Conservation (phyloP, 495 filamentous ascomycete species). For the Aspergillus panamensis region DNA sequence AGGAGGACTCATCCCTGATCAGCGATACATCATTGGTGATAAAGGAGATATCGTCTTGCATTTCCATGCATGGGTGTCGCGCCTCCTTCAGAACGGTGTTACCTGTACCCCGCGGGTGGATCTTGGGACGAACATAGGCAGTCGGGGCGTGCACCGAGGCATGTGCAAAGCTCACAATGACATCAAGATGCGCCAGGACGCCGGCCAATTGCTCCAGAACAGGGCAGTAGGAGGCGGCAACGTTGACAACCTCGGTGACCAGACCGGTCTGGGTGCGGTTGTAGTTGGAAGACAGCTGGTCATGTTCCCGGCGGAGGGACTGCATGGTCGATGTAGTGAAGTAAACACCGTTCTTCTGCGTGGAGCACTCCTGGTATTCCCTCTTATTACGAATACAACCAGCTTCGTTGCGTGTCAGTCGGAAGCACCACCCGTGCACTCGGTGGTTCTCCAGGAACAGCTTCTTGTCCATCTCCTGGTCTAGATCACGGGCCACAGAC, state of each 20-base stretch:
- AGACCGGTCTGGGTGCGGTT: slow-evolving; percentile 90
- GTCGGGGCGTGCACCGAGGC: slow-evolving; percentile 89
- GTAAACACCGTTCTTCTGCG: slow-evolving; percentile 98
- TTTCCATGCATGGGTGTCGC: slow-evolving; percentile 97
- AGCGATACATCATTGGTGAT: slow-evolving; percentile 96
- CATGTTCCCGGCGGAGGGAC: slow-evolving; percentile 79
- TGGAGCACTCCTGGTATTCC: slow-evolving; percentile 91
- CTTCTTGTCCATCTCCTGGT: slow-evolving; percentile 95
- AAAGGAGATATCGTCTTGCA: slow-evolving; percentile 98
- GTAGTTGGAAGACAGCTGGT: slow-evolving; percentile 93
- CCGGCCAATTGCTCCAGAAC: slow-evolving; percentile 87
- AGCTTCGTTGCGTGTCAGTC: slow-evolving; percentile 86
- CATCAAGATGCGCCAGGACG: slow-evolving; percentile 90
- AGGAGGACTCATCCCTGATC: slow-evolving; percentile 74
- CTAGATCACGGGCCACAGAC: slow-evolving; percentile 74
- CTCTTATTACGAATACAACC: slow-evolving; percentile 88
- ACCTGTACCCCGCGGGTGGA: slow-evolving; percentile 88
- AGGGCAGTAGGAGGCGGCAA: slow-evolving; percentile 91
- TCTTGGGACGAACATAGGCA: slow-evolving; percentile 84
- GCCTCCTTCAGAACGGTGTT: slow-evolving; percentile 88
- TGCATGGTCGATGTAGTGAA: slow-evolving; percentile 91
- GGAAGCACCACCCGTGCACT: slow-evolving; percentile 95
- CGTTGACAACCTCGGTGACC: slow-evolving; percentile 87
- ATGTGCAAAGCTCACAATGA: slow-evolving; percentile 94
- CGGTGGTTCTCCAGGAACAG: slow-evolving; percentile 96